phyloP scores from a whole-genome alignment of 306 rosid genomes.

The Sphenostylis stenocarpa region DNA sequence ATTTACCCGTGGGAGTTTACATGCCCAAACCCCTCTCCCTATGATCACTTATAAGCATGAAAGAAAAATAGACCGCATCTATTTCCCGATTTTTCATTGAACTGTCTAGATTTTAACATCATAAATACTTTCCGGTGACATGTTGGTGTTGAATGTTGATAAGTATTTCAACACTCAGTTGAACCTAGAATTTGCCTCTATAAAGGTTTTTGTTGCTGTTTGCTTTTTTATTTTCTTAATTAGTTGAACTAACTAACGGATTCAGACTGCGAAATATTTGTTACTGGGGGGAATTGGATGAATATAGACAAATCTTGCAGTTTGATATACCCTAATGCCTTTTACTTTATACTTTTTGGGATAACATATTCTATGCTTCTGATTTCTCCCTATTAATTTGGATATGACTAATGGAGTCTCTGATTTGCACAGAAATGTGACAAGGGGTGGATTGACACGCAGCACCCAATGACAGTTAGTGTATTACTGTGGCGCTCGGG shows the following conservation, averaged over 20 bases:
- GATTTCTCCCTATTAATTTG: neutral
- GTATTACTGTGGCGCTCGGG: constrained; percentile 31
- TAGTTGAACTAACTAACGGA: neutral
- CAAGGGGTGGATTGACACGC: constrained; percentile 75
- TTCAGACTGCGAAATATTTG: neutral
- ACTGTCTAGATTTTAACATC: neutral
- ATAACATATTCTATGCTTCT: no score
- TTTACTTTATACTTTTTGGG: neutral
- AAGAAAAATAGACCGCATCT: neutral
- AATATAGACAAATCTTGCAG: no score
- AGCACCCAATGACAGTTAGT: constrained; percentile 72
- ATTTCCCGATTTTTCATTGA: neutral
- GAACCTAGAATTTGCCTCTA: neutral
- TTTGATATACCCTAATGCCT: no score
- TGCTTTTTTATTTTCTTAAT: neutral
- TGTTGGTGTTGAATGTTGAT: neutral
- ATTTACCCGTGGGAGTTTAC: neutral
- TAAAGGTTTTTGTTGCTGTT: neutral
- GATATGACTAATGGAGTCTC: constrained; percentile 21
- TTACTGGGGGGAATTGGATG: neutral
- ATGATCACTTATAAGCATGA: neutral
- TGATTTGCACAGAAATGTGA: constrained; percentile 54
- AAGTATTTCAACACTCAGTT: constrained; percentile 1
- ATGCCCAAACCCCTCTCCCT: neutral
- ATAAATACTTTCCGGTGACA: neutral